Evolutionary conservation across 352 stramenopile species (phyloP).

Genomic region (Elongisporangium senticosum): DNA sequence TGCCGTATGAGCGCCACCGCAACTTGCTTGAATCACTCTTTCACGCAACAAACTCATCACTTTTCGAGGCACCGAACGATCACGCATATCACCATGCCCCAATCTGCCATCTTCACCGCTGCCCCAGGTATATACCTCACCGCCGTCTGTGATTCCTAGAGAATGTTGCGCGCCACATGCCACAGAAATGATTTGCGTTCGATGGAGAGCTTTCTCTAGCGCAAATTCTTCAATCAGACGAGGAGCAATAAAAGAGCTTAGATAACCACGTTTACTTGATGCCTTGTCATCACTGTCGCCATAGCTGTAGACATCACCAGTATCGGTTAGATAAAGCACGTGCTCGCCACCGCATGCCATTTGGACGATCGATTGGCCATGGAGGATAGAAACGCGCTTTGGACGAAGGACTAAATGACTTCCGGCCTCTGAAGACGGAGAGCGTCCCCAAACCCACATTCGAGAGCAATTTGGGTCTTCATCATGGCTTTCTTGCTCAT

Average conservation of each 20-base stretch:
- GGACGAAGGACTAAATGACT: conserved; percentile 58
- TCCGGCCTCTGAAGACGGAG: conserved; percentile 44
- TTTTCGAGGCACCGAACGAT: conserved; percentile 67
- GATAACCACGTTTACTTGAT: conserved; percentile 12
- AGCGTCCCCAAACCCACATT: conserved; percentile 70
- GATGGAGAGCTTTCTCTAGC: conserved; percentile 72
- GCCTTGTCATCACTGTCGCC: conserved; percentile 59
- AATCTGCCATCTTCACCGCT: conserved; percentile 77
- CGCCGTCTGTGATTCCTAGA: conserved; percentile 55
- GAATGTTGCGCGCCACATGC: conserved; percentile 76
- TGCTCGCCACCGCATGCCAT: conserved; percentile 75
- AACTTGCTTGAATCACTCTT: conserved; percentile 62
- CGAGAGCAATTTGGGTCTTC: conserved; percentile 15
- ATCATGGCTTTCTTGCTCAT: conserved; percentile 7
- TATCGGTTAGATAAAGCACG: conserved; percentile 68
- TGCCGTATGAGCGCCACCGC: conserved; percentile 70
- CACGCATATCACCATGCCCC: conserved; percentile 76
- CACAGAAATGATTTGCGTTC: conserved; percentile 50
- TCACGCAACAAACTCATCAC: conserved; percentile 73
- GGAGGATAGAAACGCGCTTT: conserved; percentile 44
- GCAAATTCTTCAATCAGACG: conserved; percentile 75
- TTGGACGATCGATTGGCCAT: conserved; percentile 60
- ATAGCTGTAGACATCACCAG: conserved; percentile 76
- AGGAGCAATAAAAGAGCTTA: conserved; percentile 38
- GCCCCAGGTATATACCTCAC: conserved; percentile 79